Evolutionary conservation across 306 rosid genomes (phyloP).

Genomic region (Cucumis melo): DNA sequence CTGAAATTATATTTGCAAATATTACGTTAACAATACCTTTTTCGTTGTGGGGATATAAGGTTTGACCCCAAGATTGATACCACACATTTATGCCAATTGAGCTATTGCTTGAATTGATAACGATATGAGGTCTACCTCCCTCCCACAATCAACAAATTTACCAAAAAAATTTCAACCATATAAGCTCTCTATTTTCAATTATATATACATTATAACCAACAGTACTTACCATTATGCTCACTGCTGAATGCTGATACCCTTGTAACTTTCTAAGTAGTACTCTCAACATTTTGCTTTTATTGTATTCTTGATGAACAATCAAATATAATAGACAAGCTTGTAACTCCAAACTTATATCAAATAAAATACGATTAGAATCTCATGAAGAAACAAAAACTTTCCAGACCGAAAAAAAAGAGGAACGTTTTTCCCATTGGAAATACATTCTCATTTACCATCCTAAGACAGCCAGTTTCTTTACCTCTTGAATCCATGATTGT

Average conservation of each 20-base stretch:
- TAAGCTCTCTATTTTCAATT: background rate
- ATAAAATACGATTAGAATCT: background rate
- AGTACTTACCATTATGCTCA: background rate
- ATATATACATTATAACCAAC: background rate
- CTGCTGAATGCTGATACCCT: background rate
- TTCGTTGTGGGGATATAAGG: background rate
- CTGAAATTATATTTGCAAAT: background rate
- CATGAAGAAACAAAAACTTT: conserved; percentile 2
- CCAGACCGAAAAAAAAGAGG: background rate
- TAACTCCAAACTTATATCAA: background rate
- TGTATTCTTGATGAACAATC: background rate
- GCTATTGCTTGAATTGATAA: too few species aligned
- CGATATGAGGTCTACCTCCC: background rate
- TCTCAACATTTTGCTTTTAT: background rate
- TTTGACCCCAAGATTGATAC: too few species aligned
- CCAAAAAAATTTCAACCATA: background rate
- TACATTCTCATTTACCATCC: background rate
- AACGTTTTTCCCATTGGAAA: background rate
- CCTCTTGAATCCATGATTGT: background rate
- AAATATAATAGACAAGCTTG: background rate
- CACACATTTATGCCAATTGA: too few species aligned
- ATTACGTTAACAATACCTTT: background rate
- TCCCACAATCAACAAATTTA: background rate
- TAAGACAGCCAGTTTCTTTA: background rate
- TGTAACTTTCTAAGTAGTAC: background rate